Base-by-base conservation (phyloP, 495 filamentous ascomycete genomes). In the Xylaria bambusicola region DNA sequence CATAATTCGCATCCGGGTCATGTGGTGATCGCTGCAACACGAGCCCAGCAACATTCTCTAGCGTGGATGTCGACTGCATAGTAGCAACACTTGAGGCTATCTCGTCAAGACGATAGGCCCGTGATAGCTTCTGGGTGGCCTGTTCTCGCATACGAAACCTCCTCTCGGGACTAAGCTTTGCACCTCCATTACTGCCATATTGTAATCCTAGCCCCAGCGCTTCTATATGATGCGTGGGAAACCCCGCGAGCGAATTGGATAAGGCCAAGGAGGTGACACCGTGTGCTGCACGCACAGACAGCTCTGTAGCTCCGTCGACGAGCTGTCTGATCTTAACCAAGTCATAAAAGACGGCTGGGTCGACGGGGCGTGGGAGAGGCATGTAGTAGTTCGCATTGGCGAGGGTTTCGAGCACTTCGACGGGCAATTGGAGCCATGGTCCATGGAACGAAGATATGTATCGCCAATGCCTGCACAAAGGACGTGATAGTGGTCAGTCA, bases 401-500 rank as follows among this genome's bases (percentile, higher is more conserved):
- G 44, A 93, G 82, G 13, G 82, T 84, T 66, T 90, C 88, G 71
- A 93, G 85, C 52, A 91, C 81, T 73, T 92, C 89, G 61, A 84
- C 83, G n/a, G 89, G 88, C 29, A 93, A 75, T 71, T 93, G 89
- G n/a, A 92, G 83, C 89, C 89, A 93, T 61, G 88, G 88, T 15
- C 89, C 89, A 69, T 93, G 89, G 65, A 90, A 93, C 49, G 88
- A 85, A 18, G 88, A 91, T 52, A 93, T 93, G 68, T 91, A 89
- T 42, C 85, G 82, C 88, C 88, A 92, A 74, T 92, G 88, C 65
- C 88, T 92, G 52, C 9, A 26, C 17, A 4, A 38, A 46, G 35
- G 35, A 27, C 52, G 51, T 23, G n/a, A n/a, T n/a, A 41, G 6
- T 58, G 45, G 56, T 61, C 18, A 53, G 36, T 29, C 29, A 33